phyloP scores from a whole-genome alignment of 768 basidiomycete genomes.

The Leccinum disarticulatum region DNA sequence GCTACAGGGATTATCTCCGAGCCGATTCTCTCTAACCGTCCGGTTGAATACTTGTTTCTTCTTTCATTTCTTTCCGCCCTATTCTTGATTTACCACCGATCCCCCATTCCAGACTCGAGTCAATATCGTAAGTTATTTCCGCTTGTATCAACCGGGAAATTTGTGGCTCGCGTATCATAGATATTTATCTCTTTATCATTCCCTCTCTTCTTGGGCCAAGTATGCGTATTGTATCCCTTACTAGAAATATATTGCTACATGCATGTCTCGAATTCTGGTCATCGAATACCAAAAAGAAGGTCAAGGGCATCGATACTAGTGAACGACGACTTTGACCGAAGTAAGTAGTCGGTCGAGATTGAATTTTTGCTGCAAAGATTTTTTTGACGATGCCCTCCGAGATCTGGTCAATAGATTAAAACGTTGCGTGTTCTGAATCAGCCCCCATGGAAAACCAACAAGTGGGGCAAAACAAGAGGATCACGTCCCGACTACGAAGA shows the following conservation, averaged over 20 bases:
- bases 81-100: not conserved
- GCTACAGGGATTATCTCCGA: slow-evolving; percentile 15
- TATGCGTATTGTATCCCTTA: not conserved
- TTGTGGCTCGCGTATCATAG: not conserved
- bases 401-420: slow-evolving; percentile 36
- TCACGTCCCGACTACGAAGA: not conserved
- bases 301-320: too few relatives aligned
- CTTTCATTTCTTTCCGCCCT: not conserved
- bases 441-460: slow-evolving; percentile 14
- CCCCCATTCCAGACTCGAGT: not conserved
- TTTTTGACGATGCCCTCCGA: slow-evolving; percentile 30
- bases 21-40: slow-evolving; percentile 3
- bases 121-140: not conserved
- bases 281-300: too few relatives aligned
- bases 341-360: not conserved
- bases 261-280: not conserved
- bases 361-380: not conserved
- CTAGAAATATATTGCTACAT: not conserved
- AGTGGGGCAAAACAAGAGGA: not conserved
- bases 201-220: not conserved
- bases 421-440: slow-evolving; percentile 40
- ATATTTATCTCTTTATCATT: not conserved
- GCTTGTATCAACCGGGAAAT: not conserved
- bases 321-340: not conserved
- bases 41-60: not conserved